Base-by-base conservation (phyloP, 352 stramenopile species). In the Hyaloperonospora brassicae region DNA sequence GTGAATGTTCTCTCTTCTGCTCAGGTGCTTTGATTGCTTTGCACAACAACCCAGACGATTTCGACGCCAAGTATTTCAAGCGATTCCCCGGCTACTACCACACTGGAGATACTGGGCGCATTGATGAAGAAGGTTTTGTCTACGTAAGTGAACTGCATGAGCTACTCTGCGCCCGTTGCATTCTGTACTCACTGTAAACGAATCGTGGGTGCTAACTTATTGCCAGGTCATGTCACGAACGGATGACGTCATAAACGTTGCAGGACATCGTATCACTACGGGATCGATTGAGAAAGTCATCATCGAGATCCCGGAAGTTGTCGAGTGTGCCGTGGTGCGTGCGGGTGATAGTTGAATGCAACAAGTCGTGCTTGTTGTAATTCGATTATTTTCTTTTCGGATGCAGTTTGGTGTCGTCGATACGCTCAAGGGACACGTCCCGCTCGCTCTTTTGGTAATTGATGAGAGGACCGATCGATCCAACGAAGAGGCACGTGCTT, bases 191-290 rank as follows among this genome's bases (percentile, higher is more conserved):
- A n/a, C n/a, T n/a, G n/a, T n/a, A n/a, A n/a, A n/a, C n/a, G n/a
- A n/a, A n/a, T n/a, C n/a, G n/a, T n/a, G n/a, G n/a, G n/a, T n/a
- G n/a, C 5, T 42, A 5, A 21, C 31, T 35, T 24, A 24, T 51
- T 34, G 5, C 0, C 51, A 87, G 76, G 85, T 97, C 31, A 96
- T 96, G 85, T 87, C 78, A 9, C 65, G 89, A 61, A 93, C 80
- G 6, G 88, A 97, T 65, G 89, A 97, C 58, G 76, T 95, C 39
- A 96, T 97, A 52, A 96, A 96, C 47, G 84, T 92, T 30, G 76
- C 86, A 0, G 89, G 86, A 5, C 88, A 97, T 53, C 72, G 88
- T 14, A 73, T 97, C 4, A 86, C 72, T 40, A 95, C 86, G 14
- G 89, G 86, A 39, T 80, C 73, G 12, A 93, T 97, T 39, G 23